A percentile compares a stretch with the other conserved stretches of the same genome.
Evolutionary conservation across 1,284 basidiomycete species (phyloP).

Genomic region (Marasmius fiardii): DNA sequence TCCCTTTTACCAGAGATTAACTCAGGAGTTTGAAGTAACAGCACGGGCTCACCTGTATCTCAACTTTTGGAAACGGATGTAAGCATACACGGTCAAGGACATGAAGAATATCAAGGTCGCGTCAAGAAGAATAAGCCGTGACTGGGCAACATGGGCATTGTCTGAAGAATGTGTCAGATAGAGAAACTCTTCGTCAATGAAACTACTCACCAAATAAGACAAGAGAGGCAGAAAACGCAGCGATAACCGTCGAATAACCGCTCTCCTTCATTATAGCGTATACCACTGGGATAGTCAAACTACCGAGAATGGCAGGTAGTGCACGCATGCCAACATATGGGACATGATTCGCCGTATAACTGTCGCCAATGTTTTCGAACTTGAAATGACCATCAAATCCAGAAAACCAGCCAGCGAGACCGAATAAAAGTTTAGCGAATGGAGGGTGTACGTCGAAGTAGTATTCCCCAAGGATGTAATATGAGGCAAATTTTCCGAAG

Average conservation of each 20-base stretch:
- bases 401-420: conserved; percentile 91
- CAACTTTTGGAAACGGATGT: conserved; percentile 93
- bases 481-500: conserved; percentile 92
- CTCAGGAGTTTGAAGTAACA: not conserved
- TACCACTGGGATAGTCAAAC: conserved; percentile 86
- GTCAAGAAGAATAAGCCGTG: conserved; percentile 94
- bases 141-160: conserved; percentile 95
- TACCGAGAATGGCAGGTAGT: conserved; percentile 88
- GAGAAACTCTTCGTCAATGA: not conserved
- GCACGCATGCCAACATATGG: conserved; percentile 94
- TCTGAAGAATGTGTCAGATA: conserved; percentile 48
- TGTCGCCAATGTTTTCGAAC: conserved; percentile 96
- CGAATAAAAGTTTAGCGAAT: conserved; percentile 91
- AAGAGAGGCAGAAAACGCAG: conserved; percentile 83
- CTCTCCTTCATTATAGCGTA: conserved; percentile 98
- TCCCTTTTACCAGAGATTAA: conserved; percentile 48
- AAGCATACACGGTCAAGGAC: conserved; percentile 90
- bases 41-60: conserved; percentile 70
- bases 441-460: conserved; percentile 99
- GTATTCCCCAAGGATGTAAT: conserved; percentile 89
- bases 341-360: conserved; percentile 82
- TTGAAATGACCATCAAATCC: conserved; percentile 94
- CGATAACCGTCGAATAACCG: conserved; percentile 88
- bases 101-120: conserved; percentile 96
- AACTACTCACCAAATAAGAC: conserved; percentile 84